Conservation (phyloP, 306 rosid species). For the Leucaena leucocephala region DNA sequence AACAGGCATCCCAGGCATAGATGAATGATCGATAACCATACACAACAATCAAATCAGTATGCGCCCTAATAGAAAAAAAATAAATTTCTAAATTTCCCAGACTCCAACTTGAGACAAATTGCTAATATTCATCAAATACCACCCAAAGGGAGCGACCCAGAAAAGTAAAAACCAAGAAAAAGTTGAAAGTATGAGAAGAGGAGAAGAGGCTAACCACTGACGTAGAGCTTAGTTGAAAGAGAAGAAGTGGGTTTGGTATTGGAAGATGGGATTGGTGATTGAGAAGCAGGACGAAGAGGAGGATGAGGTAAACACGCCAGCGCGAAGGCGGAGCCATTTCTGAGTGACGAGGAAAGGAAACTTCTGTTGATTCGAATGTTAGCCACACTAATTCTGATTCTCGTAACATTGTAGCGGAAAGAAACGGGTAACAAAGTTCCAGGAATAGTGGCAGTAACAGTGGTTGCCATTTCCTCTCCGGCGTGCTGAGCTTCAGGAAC, state of each 20-base stretch:
- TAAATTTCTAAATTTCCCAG: not conserved
- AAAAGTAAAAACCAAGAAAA: not conserved
- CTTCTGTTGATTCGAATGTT: conserved; percentile 12
- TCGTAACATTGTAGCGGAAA: conserved; percentile 23
- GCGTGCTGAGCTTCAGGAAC: not conserved
- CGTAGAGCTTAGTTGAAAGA: conserved; percentile 67
- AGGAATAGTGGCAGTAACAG: conserved; percentile 17
- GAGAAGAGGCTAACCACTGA: conserved; percentile 66
- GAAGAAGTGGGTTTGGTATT: conserved; percentile 10
- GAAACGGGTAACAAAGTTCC: not conserved
- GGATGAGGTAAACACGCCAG: conserved; percentile 41
- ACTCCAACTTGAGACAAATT: not conserved
- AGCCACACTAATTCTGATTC: conserved; percentile 17
- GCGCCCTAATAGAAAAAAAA: not conserved
- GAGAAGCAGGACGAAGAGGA: conserved; percentile 42
- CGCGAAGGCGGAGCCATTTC: conserved; percentile 30
- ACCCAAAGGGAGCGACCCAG: conserved; percentile 15
- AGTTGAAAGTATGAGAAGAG: conserved; percentile 8
- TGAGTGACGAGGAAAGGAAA: conserved; percentile 38
- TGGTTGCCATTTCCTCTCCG: conserved; percentile 34
- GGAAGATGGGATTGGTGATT: conserved; percentile 41
- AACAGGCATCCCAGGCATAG: not conserved
- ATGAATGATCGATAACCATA: not conserved
- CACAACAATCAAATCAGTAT: conserved; percentile 13
- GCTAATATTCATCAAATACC: conserved; percentile 10